Conservation (phyloP, 2,329 filamentous ascomycete species). For the Aspergillus sp. region DNA sequence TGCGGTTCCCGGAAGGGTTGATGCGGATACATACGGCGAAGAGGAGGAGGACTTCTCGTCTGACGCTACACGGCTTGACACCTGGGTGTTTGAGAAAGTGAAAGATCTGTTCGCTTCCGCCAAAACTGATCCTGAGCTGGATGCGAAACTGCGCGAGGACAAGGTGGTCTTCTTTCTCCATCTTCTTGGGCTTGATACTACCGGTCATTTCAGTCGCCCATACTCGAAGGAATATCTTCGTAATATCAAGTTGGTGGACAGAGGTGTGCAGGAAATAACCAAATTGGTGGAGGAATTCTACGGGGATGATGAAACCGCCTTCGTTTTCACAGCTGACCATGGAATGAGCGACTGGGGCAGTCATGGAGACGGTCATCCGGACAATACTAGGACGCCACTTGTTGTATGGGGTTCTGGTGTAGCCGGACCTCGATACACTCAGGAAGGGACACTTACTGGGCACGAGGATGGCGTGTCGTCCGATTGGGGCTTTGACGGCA, state of each 20-base stretch:
- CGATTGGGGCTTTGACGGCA: conserved; percentile 79
- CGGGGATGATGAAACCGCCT: conserved; percentile 79
- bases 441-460: conserved; percentile 65
- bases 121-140: conserved; percentile 72
- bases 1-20: conserved; percentile 82
- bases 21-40: conserved; percentile 79
- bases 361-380: conserved; percentile 94
- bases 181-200: conserved; percentile 86
- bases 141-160: conserved; percentile 72
- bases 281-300: conserved; percentile 85
- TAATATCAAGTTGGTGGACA: conserved; percentile 92
- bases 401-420: conserved; percentile 93
- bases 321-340: conserved; percentile 95
- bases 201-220: conserved; percentile 80
- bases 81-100: conserved; percentile 95
- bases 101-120: conserved; percentile 83
- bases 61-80: conserved; percentile 77
- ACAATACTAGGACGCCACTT: conserved; percentile 92
- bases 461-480: conserved; percentile 86
- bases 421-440: conserved; percentile 66
- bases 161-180: conserved; percentile 95
- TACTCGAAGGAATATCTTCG: conserved; percentile 94
- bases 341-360: conserved; percentile 99
- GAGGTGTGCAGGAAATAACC: conserved; percentile 82
- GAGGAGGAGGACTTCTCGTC: conserved; percentile 89